Percentiles rank a stretch among this genome's conserved stretches.
Evolutionary conservation across 2,329 filamentous ascomycete species (phyloP).

Genomic region (Fonsecaea monophora): DNA sequence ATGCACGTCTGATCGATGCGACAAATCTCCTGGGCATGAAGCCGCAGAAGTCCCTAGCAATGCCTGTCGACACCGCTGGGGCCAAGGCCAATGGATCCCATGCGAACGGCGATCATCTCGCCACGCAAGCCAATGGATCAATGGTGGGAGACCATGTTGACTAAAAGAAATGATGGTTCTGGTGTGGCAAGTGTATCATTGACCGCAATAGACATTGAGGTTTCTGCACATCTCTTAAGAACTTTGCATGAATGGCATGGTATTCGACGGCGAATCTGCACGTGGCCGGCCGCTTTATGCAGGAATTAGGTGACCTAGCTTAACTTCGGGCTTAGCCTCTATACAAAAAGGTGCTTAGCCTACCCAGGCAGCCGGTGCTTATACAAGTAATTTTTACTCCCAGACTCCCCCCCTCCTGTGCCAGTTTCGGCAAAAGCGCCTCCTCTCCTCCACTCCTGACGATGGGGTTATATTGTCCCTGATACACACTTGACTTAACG

Average conservation of each 20-base stretch:
- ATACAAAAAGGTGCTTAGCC: too few relatives aligned
- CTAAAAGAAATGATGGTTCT: not conserved
- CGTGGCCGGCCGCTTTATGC: too few relatives aligned
- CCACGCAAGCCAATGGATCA: not conserved
- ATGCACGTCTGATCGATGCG: slow-evolving; percentile 78
- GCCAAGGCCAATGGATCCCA: slow-evolving; percentile 4
- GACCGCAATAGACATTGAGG: not conserved
- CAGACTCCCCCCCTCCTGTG: too few relatives aligned
- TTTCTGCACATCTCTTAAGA: not conserved
- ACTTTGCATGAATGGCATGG: not conserved
- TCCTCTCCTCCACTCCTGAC: too few relatives aligned
- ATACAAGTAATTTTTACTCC: too few relatives aligned
- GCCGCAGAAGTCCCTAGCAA: slow-evolving; percentile 56
- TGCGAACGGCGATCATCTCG: slow-evolving; percentile 8
- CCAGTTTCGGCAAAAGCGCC: too few relatives aligned
- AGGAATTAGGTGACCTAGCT: too few relatives aligned
- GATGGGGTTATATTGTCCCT: not conserved
- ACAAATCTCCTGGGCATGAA: slow-evolving; percentile 73
- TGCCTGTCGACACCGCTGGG: slow-evolving; percentile 36
- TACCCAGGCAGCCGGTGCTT: too few relatives aligned
- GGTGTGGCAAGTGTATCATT: not conserved
- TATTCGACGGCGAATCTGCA: too few relatives aligned
- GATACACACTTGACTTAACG: not conserved
- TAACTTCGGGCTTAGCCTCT: too few relatives aligned
- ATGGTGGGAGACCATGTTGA: not conserved